Percentiles rank a stretch among this genome's conserved stretches.
phyloP scores from a whole-genome alignment of 495 filamentous ascomycete genomes.

The Neurospora tetraspora region DNA sequence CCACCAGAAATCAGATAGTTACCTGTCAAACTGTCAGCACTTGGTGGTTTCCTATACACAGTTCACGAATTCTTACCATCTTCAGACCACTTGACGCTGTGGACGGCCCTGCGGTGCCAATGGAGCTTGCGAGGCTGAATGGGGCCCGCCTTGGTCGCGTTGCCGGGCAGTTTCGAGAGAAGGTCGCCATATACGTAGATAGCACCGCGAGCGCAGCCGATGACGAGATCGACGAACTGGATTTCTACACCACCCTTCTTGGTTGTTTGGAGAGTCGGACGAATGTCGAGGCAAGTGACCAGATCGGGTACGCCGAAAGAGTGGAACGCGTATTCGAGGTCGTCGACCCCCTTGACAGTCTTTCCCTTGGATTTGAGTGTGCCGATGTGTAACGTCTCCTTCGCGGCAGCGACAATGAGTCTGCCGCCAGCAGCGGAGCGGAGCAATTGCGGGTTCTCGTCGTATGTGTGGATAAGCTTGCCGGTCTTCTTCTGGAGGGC shows the following conservation, averaged over 20 bases:
- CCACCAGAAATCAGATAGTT: slow-evolving; percentile 94
- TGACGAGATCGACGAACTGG: slow-evolving; percentile 51
- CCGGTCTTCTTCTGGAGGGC: slow-evolving; percentile 10
- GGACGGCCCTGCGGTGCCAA: slow-evolving; percentile 83
- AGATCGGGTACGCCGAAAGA: slow-evolving; percentile 42
- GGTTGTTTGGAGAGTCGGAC: slow-evolving; percentile 13
- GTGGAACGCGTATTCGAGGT: slow-evolving; percentile 38
- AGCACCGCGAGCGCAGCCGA: slow-evolving; percentile 64
- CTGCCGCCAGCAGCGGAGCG: slow-evolving; percentile 18
- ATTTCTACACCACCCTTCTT: slow-evolving; percentile 26
- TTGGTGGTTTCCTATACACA: background rate
- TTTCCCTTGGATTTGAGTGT: slow-evolving; percentile 14
- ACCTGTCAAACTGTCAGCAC: slow-evolving; percentile 41
- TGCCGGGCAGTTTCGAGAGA: slow-evolving; percentile 39
- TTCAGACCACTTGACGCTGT: slow-evolving; percentile 72
- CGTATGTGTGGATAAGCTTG: slow-evolving; percentile 23
- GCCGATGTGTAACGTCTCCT: slow-evolving; percentile 28
- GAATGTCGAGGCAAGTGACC: slow-evolving; percentile 49
- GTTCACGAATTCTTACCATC: slow-evolving; percentile 56
- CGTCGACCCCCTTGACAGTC: slow-evolving; percentile 15
- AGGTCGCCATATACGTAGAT: slow-evolving; percentile 73
- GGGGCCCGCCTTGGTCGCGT: slow-evolving; percentile 22
- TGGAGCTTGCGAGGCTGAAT: slow-evolving; percentile 56
- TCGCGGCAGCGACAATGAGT: slow-evolving; percentile 30
- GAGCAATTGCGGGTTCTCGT: slow-evolving; percentile 23